A percentile compares a stretch with the other conserved stretches of the same genome.
Evolutionary conservation across 2,329 filamentous ascomycete species (phyloP).

Genomic region (Cercospora nicotianae): DNA sequence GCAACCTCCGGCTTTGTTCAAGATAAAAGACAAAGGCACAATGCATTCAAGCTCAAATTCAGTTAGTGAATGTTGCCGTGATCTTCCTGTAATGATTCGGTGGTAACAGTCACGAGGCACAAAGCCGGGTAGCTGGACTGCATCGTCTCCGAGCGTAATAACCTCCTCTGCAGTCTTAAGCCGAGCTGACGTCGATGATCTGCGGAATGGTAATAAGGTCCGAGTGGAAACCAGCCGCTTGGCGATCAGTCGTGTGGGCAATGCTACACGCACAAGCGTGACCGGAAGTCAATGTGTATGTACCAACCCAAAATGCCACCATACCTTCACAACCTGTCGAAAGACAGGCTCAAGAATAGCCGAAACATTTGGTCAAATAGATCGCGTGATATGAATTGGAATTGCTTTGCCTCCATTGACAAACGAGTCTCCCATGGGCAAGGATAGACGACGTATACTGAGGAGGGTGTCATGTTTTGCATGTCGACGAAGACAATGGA

Average conservation of each 20-base stretch:
- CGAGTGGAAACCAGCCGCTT: neutral
- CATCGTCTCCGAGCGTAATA: neutral
- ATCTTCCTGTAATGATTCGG: neutral
- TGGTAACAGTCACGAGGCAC: neutral
- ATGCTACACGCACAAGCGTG: neutral
- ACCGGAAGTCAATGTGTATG: neutral
- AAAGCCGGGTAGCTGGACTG: neutral
- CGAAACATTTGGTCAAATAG: conserved; percentile 16
- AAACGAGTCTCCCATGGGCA: conserved; percentile 19
- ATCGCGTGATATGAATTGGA: neutral
- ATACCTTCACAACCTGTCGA: neutral
- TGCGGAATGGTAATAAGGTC: neutral
- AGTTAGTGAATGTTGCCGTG: neutral
- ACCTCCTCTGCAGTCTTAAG: neutral
- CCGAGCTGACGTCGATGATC: neutral
- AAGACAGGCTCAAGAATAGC: conserved; percentile 7
- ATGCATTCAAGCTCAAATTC: neutral
- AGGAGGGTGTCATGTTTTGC: conserved; percentile 6
- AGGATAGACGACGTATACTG: conserved; percentile 21
- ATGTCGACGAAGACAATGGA: neutral
- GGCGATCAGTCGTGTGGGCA: neutral
- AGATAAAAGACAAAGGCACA: neutral
- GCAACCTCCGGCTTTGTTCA: neutral
- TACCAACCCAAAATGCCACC: conserved; percentile 4
- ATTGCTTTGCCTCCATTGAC: conserved; percentile 16